Evolutionary conservation across 2,329 filamentous ascomycete species (phyloP), one percentile per base, ranked within the genome.

Genomic region (Epichloe gansuensis): DNA sequence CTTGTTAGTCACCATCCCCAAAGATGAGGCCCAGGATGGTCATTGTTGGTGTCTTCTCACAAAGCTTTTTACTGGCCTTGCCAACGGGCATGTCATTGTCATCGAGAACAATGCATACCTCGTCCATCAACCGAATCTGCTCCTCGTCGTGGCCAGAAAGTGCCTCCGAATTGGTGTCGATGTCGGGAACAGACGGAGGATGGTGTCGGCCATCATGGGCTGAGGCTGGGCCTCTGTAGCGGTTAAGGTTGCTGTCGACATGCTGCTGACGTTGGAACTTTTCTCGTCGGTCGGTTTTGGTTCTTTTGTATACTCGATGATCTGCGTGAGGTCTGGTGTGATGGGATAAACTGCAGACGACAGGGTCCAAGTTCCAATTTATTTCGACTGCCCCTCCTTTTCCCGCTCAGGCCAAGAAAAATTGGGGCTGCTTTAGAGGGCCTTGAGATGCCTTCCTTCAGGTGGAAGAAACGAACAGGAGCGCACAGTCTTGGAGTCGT

Each of bases 41-140:
- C 23, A 25, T 34, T 6, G 28, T n/a, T 17, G 31, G 48, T 25
- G 12, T 7, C 15, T 38, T 78, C 85, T 61, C 73, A 95, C 93
- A 98, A 52, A 89, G 81, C 76, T 98, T 98, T 81, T 98, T 97
- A 82, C 88, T 95, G 50, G 89, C 91, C 60, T 89, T 95, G 57
- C 93, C 93, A 68, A 98, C 95, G 34, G 91, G 91, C 62, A 82
- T 75, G 69, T 97, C 93, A 63, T 97, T 81, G 63, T 95, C 83
- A 69, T 97, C 91, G 46, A 94, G 75, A 17, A 98, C 93, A 67
- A 98, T 97, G 78, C 93, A 98, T 48, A 96, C 86, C 75, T 97
- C 93, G 64, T 98, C 91, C 93, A 98, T 98, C 63, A 98, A 74
- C 49, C 91, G 85, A 63, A 96, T 95, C 74, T 98, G 93, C 75